These are phyloP conservation scores for Talaromyces marneffei DNA, from an alignment of 2,329 filamentous ascomycete genomes.

Conservation along the genomic window DNA sequence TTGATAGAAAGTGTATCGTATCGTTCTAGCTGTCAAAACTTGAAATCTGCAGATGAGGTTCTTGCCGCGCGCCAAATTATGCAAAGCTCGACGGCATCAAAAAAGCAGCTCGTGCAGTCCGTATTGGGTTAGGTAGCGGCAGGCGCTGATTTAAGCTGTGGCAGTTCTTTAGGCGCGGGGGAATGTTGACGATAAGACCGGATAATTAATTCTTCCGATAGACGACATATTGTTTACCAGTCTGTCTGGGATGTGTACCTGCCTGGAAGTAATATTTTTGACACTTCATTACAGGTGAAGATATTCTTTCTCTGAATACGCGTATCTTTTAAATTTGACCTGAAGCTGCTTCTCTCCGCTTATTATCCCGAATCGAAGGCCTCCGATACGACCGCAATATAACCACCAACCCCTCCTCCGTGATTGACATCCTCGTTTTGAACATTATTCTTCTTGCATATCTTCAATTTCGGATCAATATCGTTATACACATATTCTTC, in stretches of 20 bases:
- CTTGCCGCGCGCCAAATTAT: neutral
- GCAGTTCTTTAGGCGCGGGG: conserved; percentile 7
- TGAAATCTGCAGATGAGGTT: neutral
- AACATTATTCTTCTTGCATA: neutral
- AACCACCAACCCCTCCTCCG: conserved; percentile 10
- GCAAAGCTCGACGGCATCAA: neutral
- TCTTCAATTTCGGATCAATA: neutral
- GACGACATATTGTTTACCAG: conserved; percentile 8
- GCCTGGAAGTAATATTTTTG: neutral
- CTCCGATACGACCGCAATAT: conserved; percentile 1
- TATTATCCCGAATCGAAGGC: neutral
- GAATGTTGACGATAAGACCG: conserved; percentile 6
- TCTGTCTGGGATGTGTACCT: neutral
- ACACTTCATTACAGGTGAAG: neutral
- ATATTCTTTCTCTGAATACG: neutral
- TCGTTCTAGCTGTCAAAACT: neutral
- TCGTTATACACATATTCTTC: neutral
- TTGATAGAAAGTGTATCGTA: conserved; percentile 13
- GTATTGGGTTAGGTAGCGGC: neutral
- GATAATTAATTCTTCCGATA: neutral
- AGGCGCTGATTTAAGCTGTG: neutral
- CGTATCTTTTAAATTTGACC: neutral
- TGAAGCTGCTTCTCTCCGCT: neutral
- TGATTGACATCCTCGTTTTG: conserved; percentile 17
- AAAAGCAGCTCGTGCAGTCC: neutral